These are phyloP conservation scores for Penicillium daleae DNA, from an alignment of 495 filamentous ascomycete genomes.

Conservation along the genomic window DNA sequence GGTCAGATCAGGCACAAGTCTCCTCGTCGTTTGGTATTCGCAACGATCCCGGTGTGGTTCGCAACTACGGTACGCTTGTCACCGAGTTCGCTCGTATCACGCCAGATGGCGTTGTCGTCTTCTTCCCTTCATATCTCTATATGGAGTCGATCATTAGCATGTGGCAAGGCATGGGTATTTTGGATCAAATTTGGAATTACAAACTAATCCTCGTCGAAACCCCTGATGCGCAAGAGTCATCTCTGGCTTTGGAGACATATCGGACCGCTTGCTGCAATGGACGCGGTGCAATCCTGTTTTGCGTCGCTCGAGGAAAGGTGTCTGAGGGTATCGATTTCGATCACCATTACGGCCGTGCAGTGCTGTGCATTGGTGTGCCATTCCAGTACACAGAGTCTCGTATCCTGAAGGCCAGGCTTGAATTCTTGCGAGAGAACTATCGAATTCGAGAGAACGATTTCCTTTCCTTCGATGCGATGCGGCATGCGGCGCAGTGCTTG, in stretches of 20 bases:
- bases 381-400: constrained; percentile 99
- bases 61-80: constrained; percentile 92
- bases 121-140: constrained; percentile 98
- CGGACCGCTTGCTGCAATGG: constrained; percentile 97
- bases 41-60: constrained; percentile 90
- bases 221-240: constrained; percentile 95
- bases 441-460: constrained; percentile 98
- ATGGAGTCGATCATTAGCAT: constrained; percentile 99
- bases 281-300: constrained; percentile 88
- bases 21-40: constrained; percentile 91
- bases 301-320: constrained; percentile 95
- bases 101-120: constrained; percentile 96
- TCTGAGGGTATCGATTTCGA: constrained; percentile 99
- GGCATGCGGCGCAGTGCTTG: constrained; percentile 95
- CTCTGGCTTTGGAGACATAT: constrained; percentile 93
- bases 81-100: constrained; percentile 94
- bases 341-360: constrained; percentile 96
- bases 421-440: constrained; percentile 96
- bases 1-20: constrained; percentile 89
- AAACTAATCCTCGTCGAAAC: constrained; percentile 98
- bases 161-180: constrained; percentile 98
- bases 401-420: constrained; percentile 92
- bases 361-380: constrained; percentile 94
- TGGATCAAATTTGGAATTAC: constrained; percentile 99
- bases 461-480: constrained; percentile 98